A percentile compares a stretch with the other conserved stretches of the same genome.
These are phyloP conservation scores for Xylaria longipes DNA, from an alignment of 495 filamentous ascomycete species.

Conservation along the genomic window DNA sequence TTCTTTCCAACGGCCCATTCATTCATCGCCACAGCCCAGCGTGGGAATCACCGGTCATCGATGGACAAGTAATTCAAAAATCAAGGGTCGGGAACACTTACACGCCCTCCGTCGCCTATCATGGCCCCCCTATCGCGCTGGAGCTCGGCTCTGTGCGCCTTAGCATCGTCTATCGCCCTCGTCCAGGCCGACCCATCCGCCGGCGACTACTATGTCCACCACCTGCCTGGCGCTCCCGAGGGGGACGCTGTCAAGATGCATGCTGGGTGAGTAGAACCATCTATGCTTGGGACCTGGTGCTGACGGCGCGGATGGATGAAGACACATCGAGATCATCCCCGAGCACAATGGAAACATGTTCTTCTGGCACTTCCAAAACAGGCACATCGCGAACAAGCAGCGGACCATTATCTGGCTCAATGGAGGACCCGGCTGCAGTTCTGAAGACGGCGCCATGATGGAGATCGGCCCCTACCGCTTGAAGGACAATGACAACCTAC, in stretches of 20 bases:
- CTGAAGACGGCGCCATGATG: conserved; percentile 97
- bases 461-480: conserved; percentile 94
- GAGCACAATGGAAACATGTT: conserved; percentile 90
- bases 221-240: conserved; percentile 82
- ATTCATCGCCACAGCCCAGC: not conserved
- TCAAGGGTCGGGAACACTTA: conserved; percentile 1
- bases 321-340: conserved; percentile 87
- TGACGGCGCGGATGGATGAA: conserved; percentile 40
- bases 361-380: conserved; percentile 97
- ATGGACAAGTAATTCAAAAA: conserved; percentile 16
- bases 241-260: conserved; percentile 93
- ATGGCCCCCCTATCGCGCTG: conserved; percentile 43
- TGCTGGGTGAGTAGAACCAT: conserved; percentile 74
- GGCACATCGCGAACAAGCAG: conserved; percentile 90
- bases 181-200: conserved; percentile 56
- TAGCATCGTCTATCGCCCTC: conserved; percentile 42
- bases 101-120: conserved; percentile 3
- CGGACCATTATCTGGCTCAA: conserved; percentile 97
- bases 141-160: conserved; percentile 44
- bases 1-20: not conserved
- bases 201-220: conserved; percentile 87
- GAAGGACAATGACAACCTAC: conserved; percentile 72
- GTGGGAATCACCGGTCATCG: not conserved
- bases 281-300: not conserved
- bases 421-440: conserved; percentile 94